These are phyloP conservation scores for Massarina eburnea DNA, from an alignment of 2,329 filamentous ascomycete genomes.

Conservation along the genomic window DNA sequence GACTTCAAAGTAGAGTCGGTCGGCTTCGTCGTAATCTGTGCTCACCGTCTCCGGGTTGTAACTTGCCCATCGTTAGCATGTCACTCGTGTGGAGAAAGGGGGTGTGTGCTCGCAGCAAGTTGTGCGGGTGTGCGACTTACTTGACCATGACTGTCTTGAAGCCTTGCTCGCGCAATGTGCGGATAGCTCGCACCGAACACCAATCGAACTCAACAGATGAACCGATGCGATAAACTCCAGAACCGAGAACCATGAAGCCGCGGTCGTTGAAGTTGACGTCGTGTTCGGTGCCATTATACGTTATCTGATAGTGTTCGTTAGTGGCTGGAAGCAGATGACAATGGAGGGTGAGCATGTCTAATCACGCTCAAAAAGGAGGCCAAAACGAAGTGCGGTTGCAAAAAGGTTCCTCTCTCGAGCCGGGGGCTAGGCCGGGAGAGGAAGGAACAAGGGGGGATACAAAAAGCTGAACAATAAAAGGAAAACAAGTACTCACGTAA, in stretches of 20 bases:
- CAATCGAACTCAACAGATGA: conserved; percentile 99
- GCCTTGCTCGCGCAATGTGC: conserved; percentile 79
- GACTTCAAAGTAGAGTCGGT: conserved; percentile 94
- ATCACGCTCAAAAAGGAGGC: no score
- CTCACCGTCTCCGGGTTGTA: conserved; percentile 88
- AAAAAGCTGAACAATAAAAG: background rate
- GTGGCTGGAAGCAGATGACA: no score
- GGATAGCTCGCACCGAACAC: conserved; percentile 94
- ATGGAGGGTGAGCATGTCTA: no score
- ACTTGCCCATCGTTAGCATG: background rate
- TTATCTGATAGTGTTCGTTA: no score
- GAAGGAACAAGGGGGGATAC: no score
- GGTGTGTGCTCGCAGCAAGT: background rate
- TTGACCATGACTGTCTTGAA: conserved; percentile 98
- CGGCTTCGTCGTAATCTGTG: conserved; percentile 93
- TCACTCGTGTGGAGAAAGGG: background rate
- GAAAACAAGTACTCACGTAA: conserved; percentile 59
- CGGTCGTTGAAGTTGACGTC: conserved; percentile 85
- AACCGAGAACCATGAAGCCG: conserved; percentile 94
- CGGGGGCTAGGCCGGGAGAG: no score
- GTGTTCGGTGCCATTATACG: conserved; percentile 87
- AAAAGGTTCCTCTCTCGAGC: no score
- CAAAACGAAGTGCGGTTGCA: no score
- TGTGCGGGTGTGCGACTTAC: conserved; percentile 16
- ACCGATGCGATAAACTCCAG: conserved; percentile 94